phyloP scores from a whole-genome alignment of 768 basidiomycete genomes.

The Tylopilus sp. region DNA sequence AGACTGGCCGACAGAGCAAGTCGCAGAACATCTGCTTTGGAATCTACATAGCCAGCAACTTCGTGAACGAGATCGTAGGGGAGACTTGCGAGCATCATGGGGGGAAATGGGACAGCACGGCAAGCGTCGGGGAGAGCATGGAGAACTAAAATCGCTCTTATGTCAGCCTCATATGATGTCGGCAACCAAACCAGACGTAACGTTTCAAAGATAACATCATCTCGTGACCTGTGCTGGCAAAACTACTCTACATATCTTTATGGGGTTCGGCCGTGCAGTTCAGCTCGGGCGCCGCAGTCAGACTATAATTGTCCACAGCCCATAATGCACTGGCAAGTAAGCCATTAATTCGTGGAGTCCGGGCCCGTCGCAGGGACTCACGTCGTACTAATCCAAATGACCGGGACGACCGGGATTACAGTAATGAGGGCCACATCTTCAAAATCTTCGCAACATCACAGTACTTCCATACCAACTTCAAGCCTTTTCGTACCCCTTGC shows the following conservation, averaged over 20 bases:
- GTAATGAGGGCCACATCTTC: too few species aligned
- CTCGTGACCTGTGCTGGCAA: too few species aligned
- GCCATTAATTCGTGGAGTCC: too few species aligned
- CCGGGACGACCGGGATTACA: too few species aligned
- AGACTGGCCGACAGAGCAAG: slow-evolving; percentile 57
- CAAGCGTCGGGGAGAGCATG: not conserved
- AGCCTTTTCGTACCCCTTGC: too few species aligned
- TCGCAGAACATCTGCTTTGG: slow-evolving; percentile 52
- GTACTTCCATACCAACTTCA: too few species aligned
- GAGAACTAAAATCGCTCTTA: not conserved
- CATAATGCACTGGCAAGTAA: too few species aligned
- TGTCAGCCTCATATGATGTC: not conserved
- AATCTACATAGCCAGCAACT: slow-evolving; percentile 52
- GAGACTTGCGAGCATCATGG: slow-evolving; percentile 21
- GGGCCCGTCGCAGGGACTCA: too few species aligned
- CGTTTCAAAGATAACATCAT: not conserved
- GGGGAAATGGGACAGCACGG: not conserved
- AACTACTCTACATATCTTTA: not conserved
- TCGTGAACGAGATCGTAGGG: slow-evolving; percentile 69
- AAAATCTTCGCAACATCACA: too few species aligned
- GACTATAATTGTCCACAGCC: too few species aligned
- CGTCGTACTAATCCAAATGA: too few species aligned
- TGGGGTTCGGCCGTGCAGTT: not conserved
- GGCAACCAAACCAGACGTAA: not conserved
- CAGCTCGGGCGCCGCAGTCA: not conserved